Evolutionary conservation across 805 yeast genomes (phyloP).

Genomic region (Naumovozyma baii): DNA sequence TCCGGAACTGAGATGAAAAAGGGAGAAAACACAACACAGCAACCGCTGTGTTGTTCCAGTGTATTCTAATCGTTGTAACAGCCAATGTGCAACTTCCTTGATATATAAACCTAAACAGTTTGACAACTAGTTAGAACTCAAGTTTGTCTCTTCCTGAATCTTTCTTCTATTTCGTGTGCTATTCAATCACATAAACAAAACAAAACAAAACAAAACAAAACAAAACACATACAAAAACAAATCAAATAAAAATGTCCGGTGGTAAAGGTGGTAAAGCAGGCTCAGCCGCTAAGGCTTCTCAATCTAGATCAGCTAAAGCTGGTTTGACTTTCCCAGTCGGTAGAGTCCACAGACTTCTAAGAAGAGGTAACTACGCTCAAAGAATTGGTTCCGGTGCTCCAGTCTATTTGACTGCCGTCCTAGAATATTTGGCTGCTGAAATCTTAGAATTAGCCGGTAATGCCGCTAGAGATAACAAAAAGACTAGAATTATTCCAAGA

Average conservation of each 20-base stretch:
- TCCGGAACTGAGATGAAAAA: neutral
- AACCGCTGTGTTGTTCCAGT: neutral
- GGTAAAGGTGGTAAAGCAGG: constrained; percentile 86
- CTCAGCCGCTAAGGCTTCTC: constrained; percentile 87
- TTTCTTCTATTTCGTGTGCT: neutral
- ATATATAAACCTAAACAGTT: neutral
- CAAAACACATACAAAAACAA: constrained; percentile 4
- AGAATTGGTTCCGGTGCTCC: constrained; percentile 99
- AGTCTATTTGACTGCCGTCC: constrained; percentile 91
- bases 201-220: constrained; percentile 1
- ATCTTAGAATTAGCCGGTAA: constrained; percentile 96
- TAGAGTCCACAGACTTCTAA: constrained; percentile 93
- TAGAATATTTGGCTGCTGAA: constrained; percentile 96
- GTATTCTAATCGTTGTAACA: too few relatives aligned
- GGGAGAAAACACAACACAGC: neutral
- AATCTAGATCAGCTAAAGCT: constrained; percentile 97
- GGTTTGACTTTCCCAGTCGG: constrained; percentile 99
- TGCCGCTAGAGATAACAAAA: constrained; percentile 98
- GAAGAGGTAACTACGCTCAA: constrained; percentile 97
- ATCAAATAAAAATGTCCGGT: constrained; percentile 49
- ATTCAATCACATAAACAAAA: too few relatives aligned
- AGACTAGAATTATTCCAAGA: constrained; percentile 98
- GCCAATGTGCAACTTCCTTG: too few relatives aligned
- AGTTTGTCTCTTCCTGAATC: too few relatives aligned
- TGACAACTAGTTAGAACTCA: too few relatives aligned